These are phyloP conservation scores for Xylaria sp. DNA, from an alignment of 2,329 filamentous ascomycete species.

Conservation along the genomic window DNA sequence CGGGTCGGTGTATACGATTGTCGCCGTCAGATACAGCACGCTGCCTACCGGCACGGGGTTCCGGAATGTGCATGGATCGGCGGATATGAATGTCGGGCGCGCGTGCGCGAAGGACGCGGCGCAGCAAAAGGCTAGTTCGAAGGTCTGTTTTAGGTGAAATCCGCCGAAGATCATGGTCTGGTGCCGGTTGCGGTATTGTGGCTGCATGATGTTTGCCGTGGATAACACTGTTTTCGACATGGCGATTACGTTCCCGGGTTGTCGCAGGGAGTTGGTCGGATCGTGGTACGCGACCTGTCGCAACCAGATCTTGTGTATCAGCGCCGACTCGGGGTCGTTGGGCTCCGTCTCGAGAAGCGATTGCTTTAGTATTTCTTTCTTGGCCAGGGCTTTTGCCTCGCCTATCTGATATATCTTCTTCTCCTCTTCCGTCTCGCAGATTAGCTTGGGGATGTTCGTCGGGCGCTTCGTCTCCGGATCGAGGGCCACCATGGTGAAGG, in stretches of 20 bases:
- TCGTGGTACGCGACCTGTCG: constrained; percentile 67
- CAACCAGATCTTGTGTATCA: constrained; percentile 77
- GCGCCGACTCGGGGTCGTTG: constrained; percentile 71
- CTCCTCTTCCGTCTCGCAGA: constrained; percentile 68
- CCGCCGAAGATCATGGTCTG: constrained; percentile 82
- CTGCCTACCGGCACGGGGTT: constrained; percentile 78
- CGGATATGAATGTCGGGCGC: constrained; percentile 72
- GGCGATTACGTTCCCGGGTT: constrained; percentile 54
- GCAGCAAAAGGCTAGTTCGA: constrained; percentile 78
- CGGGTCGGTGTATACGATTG: constrained; percentile 74
- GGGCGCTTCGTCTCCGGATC: constrained; percentile 71
- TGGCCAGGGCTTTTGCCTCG: constrained; percentile 62
- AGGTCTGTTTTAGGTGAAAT: constrained; percentile 75
- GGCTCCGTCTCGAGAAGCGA: constrained; percentile 71
- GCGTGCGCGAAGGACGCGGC: constrained; percentile 73
- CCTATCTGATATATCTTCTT: constrained; percentile 66
- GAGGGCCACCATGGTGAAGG: constrained; percentile 79
- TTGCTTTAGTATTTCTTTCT: constrained; percentile 66
- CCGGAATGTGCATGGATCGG: constrained; percentile 76
- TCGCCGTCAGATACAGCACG: constrained; percentile 75
- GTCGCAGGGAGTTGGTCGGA: constrained; percentile 40
- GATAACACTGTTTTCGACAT: constrained; percentile 63
- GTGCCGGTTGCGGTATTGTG: constrained; percentile 59
- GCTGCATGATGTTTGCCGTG: constrained; percentile 77
- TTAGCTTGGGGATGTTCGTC: constrained; percentile 61